Evolutionary conservation across 768 basidiomycete genomes (phyloP).

Genomic region (Chalciporus sphaerocephalus): DNA sequence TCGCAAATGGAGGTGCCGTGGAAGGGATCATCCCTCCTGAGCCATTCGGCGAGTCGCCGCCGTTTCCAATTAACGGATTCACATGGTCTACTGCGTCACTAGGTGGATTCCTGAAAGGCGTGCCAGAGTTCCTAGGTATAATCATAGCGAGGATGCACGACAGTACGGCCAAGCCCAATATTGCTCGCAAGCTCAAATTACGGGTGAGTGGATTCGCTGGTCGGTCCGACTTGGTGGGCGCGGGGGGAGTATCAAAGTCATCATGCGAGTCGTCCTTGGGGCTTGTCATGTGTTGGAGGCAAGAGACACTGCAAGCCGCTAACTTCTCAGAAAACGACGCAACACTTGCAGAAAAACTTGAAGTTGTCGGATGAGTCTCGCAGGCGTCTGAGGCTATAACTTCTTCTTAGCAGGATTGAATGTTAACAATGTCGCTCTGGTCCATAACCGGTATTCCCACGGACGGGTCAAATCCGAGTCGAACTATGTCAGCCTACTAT

Average conservation of each 20-base stretch:
- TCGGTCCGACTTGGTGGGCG: not conserved
- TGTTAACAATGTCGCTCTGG: too few relatives aligned
- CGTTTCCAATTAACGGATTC: conserved; percentile 69
- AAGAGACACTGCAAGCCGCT: not conserved
- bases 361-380: too few relatives aligned
- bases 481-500: too few relatives aligned
- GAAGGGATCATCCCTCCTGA: conserved; percentile 79
- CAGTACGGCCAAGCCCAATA: conserved; percentile 16
- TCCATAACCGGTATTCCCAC: too few relatives aligned
- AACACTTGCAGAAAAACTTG: too few relatives aligned
- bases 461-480: too few relatives aligned
- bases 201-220: not conserved
- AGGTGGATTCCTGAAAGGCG: conserved; percentile 21
- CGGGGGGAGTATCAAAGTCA: not conserved
- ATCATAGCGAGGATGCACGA: conserved; percentile 12
- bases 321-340: too few relatives aligned
- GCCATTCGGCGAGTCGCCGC: conserved; percentile 63
- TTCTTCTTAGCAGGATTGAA: too few relatives aligned
- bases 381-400: too few relatives aligned
- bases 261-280: not conserved
- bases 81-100: conserved; percentile 43
- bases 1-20: conserved; percentile 74
- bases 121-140: conserved; percentile 2
- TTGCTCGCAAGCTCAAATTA: conserved; percentile 4
- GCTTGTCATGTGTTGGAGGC: not conserved